Evolutionary conservation across 768 basidiomycete species (phyloP).

Genomic region (Amanita rimosa): DNA sequence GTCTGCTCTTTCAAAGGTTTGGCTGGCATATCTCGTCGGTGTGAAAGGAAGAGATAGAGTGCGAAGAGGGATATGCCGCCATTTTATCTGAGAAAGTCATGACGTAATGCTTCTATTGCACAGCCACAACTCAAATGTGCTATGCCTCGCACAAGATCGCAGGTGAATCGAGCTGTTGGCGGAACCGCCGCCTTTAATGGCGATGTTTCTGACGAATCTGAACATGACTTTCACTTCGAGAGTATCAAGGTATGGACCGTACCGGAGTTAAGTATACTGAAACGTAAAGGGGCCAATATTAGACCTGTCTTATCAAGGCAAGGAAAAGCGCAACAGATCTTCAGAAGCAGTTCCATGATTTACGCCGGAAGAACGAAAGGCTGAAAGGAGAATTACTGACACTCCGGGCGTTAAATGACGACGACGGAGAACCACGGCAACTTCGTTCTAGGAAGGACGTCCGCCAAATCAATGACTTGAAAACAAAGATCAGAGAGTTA

Average conservation of each 20-base stretch:
- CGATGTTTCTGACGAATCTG: not conserved
- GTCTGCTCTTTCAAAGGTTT: constrained; percentile 41
- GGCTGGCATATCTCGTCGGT: constrained; percentile 24
- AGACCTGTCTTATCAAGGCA: constrained; percentile 11
- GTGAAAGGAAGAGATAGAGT: constrained; percentile 3
- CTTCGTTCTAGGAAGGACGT: constrained; percentile 5
- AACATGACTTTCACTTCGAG: not conserved
- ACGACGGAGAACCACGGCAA: not conserved
- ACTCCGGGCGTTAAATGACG: constrained; percentile 1
- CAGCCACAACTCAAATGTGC: not conserved
- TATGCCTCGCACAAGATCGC: constrained; percentile 1
- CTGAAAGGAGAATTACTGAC: constrained; percentile 3
- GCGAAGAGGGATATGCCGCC: not conserved
- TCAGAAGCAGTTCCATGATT: constrained; percentile 7
- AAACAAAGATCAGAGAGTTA: constrained; percentile 9
- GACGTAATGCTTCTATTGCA: not conserved
- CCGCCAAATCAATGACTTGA: constrained; percentile 2
- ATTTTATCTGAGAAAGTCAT: not conserved
- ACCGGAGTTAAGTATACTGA: not conserved
- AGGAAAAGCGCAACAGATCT: constrained; percentile 9
- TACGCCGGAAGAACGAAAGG: constrained; percentile 12
- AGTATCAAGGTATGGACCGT: not conserved
- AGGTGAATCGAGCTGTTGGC: not conserved
- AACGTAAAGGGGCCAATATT: not conserved
- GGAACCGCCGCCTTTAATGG: not conserved